Conservation (phyloP, 495 filamentous ascomycete species). For the Tricharina praecox region DNA sequence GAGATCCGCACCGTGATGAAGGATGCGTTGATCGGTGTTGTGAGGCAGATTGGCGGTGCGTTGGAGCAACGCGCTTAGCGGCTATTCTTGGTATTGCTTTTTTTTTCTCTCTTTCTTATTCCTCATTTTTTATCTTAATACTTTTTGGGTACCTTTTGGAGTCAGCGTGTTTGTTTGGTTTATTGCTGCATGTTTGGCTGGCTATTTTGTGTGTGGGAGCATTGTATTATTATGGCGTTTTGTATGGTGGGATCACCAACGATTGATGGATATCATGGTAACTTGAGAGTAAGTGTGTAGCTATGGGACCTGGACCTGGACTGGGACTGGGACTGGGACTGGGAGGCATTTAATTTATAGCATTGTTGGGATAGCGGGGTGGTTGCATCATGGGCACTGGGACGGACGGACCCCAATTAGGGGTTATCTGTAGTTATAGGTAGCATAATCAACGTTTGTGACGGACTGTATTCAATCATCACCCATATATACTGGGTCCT, state of each 20-base stretch:
- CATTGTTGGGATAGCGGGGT: too few relatives aligned
- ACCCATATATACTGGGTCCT: conserved; percentile 2
- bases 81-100: too few relatives aligned
- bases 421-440: neutral
- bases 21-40: neutral
- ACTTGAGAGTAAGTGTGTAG: too few relatives aligned
- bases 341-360: neutral
- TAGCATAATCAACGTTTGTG: neutral
- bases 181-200: neutral
- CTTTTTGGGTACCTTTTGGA: neutral
- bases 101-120: too few relatives aligned
- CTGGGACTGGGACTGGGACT: neutral
- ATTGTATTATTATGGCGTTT: too few relatives aligned
- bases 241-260: too few relatives aligned
- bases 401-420: neutral
- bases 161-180: neutral
- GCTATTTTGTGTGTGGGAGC: too few relatives aligned
- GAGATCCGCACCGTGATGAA: neutral
- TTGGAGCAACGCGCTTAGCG: neutral
- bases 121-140: too few relatives aligned
- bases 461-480: neutral
- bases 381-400: neutral
- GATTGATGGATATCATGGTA: too few relatives aligned
- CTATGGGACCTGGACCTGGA: too few relatives aligned
- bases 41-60: neutral